Conservation (phyloP, 1,284 basidiomycete genomes). For the Ceratobasidium sp. region DNA sequence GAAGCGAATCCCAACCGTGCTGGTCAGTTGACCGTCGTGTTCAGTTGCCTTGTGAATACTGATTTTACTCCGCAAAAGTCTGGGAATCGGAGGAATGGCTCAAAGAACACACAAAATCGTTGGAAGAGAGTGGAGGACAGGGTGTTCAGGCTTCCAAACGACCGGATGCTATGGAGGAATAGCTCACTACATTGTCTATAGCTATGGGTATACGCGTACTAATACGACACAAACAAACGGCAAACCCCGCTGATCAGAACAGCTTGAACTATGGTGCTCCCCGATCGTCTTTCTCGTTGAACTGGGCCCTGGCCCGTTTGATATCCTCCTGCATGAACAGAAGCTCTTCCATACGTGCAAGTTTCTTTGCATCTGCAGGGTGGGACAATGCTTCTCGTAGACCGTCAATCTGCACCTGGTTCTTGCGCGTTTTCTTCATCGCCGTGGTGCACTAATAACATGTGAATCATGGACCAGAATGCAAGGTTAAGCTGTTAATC, state of each 20-base stretch:
- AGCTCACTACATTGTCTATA: constrained; percentile 26
- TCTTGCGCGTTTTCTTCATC: constrained; percentile 74
- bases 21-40: constrained; percentile 64
- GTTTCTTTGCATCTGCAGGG: constrained; percentile 86
- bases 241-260: background rate
- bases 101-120: constrained; percentile 76
- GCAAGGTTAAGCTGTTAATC: constrained; percentile 45
- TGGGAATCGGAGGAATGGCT: constrained; percentile 92
- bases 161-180: constrained; percentile 75
- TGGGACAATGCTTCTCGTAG: constrained; percentile 80
- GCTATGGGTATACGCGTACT: background rate
- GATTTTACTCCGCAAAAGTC: constrained; percentile 63
- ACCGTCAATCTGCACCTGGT: constrained; percentile 82
- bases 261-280: constrained; percentile 50
- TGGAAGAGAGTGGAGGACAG: constrained; percentile 77
- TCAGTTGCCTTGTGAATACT: constrained; percentile 34
- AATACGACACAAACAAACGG: constrained; percentile 6
- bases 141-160: constrained; percentile 56
- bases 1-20: constrained; percentile 80
- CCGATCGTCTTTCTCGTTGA: constrained; percentile 69
- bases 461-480: constrained; percentile 31
- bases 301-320: constrained; percentile 86
- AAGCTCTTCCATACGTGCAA: constrained; percentile 89
- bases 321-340: constrained; percentile 94
- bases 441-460: constrained; percentile 76